A percentile compares a stretch with the other conserved stretches of the same genome.
Evolutionary conservation across 192 early-diverging fungal genomes (phyloP).

Genomic region (Spizellomyces sp.): DNA sequence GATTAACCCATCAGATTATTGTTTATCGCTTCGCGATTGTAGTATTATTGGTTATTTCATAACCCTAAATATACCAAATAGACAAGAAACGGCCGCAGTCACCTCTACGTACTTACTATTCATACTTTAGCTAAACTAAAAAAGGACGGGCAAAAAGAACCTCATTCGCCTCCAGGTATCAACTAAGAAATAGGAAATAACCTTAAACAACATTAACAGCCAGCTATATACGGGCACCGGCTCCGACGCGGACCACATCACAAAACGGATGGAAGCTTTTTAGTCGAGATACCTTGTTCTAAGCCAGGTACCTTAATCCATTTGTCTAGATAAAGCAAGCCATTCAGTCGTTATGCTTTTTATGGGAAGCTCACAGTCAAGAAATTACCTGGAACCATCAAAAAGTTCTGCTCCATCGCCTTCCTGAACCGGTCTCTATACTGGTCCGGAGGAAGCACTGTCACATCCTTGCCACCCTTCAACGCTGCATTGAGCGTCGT

Average conservation of each 20-base stretch:
- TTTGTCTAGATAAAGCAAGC: conserved; percentile 8
- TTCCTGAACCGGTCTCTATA: conserved; percentile 46
- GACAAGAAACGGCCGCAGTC: too few species aligned
- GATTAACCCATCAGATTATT: too few species aligned
- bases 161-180: too few species aligned
- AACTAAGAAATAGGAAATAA: too few species aligned
- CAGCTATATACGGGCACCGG: not conserved
- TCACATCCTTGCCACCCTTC: conserved; percentile 39
- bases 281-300: not conserved
- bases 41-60: too few species aligned
- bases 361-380: not conserved
- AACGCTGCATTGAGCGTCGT: conserved; percentile 47
- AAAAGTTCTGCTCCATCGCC: conserved; percentile 49
- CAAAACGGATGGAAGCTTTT: conserved; percentile 2
- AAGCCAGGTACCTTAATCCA: conserved; percentile 28
- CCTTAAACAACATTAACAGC: not conserved
- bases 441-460: conserved; percentile 45
- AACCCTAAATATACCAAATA: too few species aligned
- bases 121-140: too few species aligned
- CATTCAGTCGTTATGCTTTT: not conserved
- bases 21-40: too few species aligned
- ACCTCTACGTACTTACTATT: too few species aligned
- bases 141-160: too few species aligned
- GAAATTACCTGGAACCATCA: conserved; percentile 33
- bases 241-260: not conserved